Base-by-base conservation (phyloP, 345 rosid species). In the Bruguiera parviflora region DNA sequence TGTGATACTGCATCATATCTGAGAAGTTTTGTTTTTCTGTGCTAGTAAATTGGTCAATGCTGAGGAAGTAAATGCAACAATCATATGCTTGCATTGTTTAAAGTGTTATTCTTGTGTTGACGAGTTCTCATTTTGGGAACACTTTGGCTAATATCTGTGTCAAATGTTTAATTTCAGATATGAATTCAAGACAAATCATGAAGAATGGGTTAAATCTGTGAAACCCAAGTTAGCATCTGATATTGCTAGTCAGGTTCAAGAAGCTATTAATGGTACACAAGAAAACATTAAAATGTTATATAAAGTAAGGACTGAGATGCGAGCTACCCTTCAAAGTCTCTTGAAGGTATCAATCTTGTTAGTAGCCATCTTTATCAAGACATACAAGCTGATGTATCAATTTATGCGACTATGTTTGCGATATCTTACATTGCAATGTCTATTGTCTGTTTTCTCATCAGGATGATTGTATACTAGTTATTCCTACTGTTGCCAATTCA, bases 131-230 rank as follows among this genome's bases (percentile, higher is more conserved):
- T 25, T 28, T 67, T 49, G 32, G 6, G 31, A 53, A 21, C 43
- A 65, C 33, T 67, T 61, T 66, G 43, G 58, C 72, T 65, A 58
- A 67, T 65, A 67, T 29, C 53, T 39, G 72, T 21, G 33, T 43
- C 56, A 21, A 66, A 58, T 75, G 49, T 64, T 69, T 28, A 68
- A 60, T 78, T 80, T 67, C 85, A 91, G 98, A 74, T 89, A 74
- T 82, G 97, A 91, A 74, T 91, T 94, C 78, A 89, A 77, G 81
- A 84, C 90, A 71, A 91, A 87, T 80, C 85, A 94, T 76, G 95
- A 88, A 83, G 97, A 88, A 70, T 94, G 97, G 97, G 80, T 88
- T 65, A 79, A 77, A 66, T 80, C 92, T 53, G 90, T 84, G 78
- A 87, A 87, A 76, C 96, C 96, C 53, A 86, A 77, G 70, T 75